Conservation (phyloP, 202 grass and related monocot species). For the Miscanthus sacchariflorus region DNA sequence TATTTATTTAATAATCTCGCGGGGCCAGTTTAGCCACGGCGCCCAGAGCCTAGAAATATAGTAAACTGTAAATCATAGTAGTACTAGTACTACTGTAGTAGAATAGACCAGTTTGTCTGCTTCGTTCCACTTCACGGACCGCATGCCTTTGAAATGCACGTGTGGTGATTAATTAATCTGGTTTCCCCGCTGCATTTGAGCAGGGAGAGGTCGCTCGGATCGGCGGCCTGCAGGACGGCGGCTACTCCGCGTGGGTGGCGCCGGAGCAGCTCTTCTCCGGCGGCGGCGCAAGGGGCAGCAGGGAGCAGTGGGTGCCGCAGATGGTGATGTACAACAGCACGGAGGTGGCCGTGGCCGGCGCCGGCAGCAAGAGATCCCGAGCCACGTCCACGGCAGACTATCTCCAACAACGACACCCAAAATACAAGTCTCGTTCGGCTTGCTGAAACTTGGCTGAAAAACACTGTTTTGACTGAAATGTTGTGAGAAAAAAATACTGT, state of each 20-base stretch:
- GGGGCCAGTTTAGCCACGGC: slow-evolving; percentile 26
- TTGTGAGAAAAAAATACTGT: too few species aligned
- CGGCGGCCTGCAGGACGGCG: slow-evolving; percentile 17
- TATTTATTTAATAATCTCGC: background rate
- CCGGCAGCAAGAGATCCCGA: slow-evolving; percentile 55
- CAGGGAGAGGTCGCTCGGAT: slow-evolving; percentile 51
- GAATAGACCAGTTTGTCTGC: background rate
- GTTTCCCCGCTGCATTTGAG: background rate
- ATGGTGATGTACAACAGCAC: slow-evolving; percentile 45
- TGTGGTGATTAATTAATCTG: background rate
- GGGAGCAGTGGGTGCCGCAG: slow-evolving; percentile 69
- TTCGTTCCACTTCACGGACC: background rate
- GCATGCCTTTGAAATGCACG: background rate
- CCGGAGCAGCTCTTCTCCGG: slow-evolving; percentile 57
- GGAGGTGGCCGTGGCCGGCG: slow-evolving; percentile 11
- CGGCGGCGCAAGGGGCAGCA: background rate
- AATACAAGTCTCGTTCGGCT: too few species aligned
- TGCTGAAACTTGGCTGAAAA: too few species aligned
- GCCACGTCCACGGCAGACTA: slow-evolving; percentile 5
- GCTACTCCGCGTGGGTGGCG: slow-evolving; percentile 54
- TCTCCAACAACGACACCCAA: too few species aligned
- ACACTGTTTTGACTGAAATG: too few species aligned
- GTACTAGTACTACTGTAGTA: background rate
- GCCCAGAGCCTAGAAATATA: background rate
- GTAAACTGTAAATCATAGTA: background rate